These are phyloP conservation scores for Aspergillus nidulans DNA, from an alignment of 495 filamentous ascomycete genomes.

Conservation along the genomic window DNA sequence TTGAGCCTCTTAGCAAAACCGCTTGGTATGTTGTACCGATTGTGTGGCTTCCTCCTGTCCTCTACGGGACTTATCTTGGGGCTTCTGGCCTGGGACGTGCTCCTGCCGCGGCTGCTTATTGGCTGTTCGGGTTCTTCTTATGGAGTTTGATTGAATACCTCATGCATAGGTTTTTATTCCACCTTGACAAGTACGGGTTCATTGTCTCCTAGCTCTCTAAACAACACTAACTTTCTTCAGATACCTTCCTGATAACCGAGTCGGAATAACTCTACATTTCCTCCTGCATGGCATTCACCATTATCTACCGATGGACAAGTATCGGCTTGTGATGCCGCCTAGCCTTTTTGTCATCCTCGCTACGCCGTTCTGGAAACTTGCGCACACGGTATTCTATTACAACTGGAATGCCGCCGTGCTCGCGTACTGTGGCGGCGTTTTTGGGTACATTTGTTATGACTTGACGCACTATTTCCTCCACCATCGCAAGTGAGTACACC, in stretches of 20 bases:
- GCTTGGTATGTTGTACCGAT: slow-evolving; percentile 86
- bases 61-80: slow-evolving; percentile 69
- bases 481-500: slow-evolving; percentile 70
- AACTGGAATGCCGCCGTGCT: slow-evolving; percentile 76
- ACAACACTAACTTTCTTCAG: slow-evolving; percentile 34
- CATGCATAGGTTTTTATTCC: slow-evolving; percentile 90
- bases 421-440: slow-evolving; percentile 85
- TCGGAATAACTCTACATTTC: slow-evolving; percentile 87
- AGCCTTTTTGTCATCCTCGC: slow-evolving; percentile 82
- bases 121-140: slow-evolving; percentile 59
- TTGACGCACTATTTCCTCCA: slow-evolving; percentile 99
- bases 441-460: slow-evolving; percentile 95
- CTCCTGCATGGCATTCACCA: slow-evolving; percentile 96
- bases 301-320: slow-evolving; percentile 97
- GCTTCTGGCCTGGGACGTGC: slow-evolving; percentile 49
- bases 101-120: slow-evolving; percentile 49
- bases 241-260: slow-evolving; percentile 87
- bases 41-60: slow-evolving; percentile 79
- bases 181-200: slow-evolving; percentile 74
- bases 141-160: slow-evolving; percentile 93
- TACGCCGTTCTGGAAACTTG: slow-evolving; percentile 87
- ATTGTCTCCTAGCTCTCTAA: neutral
- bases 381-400: slow-evolving; percentile 76
- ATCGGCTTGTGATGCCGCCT: slow-evolving; percentile 96
- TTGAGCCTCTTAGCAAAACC: slow-evolving; percentile 91